These are phyloP conservation scores for Agapanthus africanus DNA, from an alignment of 106 monocot species.

Conservation along the genomic window DNA sequence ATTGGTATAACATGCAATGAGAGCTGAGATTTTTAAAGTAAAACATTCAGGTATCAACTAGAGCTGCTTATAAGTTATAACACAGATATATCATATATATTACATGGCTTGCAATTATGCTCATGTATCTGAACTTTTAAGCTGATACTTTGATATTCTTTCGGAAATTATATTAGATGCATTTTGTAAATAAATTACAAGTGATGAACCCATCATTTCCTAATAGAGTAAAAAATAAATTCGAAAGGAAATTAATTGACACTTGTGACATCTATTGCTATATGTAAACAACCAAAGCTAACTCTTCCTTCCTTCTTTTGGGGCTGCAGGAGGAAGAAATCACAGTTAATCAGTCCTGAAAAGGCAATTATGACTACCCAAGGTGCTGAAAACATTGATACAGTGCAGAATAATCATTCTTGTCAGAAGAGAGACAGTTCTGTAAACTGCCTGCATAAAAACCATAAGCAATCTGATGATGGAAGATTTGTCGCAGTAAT, in stretches of 20 bases:
- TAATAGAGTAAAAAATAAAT: too few species aligned
- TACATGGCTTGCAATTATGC: not conserved
- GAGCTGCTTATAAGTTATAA: not conserved
- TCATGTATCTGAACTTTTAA: too few species aligned
- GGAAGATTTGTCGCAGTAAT: not conserved
- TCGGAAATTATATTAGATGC: too few species aligned
- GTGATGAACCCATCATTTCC: too few species aligned
- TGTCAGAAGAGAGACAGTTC: not conserved
- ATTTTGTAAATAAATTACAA: too few species aligned
- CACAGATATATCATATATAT: not conserved
- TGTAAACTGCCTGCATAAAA: not conserved
- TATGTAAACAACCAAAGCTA: not conserved
- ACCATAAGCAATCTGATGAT: not conserved
- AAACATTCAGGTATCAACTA: too few species aligned
- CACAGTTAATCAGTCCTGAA: not conserved
- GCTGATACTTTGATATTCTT: too few species aligned
- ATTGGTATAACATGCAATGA: not conserved
- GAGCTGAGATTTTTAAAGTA: not conserved
- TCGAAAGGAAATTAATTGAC: not conserved
- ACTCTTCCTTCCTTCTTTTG: not conserved
- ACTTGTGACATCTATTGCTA: not conserved
- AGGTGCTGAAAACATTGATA: not conserved
- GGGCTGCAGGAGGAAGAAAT: not conserved
- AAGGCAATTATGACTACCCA: not conserved
- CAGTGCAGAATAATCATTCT: not conserved